A percentile compares a stretch with the other conserved stretches of the same genome.
These are phyloP conservation scores for Aspergillus texensis DNA, from an alignment of 2,329 filamentous ascomycete genomes.

Conservation along the genomic window DNA sequence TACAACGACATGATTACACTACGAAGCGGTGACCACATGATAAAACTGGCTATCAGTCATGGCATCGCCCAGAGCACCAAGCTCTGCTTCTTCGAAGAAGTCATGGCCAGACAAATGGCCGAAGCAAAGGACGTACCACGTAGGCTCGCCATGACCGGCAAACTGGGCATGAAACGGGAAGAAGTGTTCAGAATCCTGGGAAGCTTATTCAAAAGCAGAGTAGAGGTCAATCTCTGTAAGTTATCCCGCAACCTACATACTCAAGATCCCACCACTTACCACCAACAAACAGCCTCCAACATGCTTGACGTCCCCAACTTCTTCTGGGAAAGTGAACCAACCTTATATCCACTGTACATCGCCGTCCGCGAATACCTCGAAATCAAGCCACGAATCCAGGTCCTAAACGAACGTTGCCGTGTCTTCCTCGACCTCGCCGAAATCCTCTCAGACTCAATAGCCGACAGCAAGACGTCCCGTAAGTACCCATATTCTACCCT, in stretches of 20 bases:
- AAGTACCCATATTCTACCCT: constrained; percentile 24
- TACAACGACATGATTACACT: constrained; percentile 99
- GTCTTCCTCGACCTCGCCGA: constrained; percentile 96
- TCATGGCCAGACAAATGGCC: constrained; percentile 91
- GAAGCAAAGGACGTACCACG: constrained; percentile 92
- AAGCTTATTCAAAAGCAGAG: constrained; percentile 85
- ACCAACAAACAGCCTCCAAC: constrained; percentile 70
- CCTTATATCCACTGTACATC: constrained; percentile 87
- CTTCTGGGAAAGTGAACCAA: constrained; percentile 98
- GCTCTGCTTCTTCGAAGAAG: constrained; percentile 91
- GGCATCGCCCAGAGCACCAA: constrained; percentile 98
- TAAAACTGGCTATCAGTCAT: constrained; percentile 96
- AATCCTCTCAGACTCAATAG: constrained; percentile 88
- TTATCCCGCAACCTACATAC: constrained; percentile 20
- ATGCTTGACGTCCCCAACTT: constrained; percentile 96
- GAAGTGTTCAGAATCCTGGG: constrained; percentile 94
- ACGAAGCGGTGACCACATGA: constrained; percentile 95
- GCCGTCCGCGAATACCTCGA: constrained; percentile 97
- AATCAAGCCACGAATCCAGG: constrained; percentile 92
- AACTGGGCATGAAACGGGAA: constrained; percentile 85
- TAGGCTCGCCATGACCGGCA: constrained; percentile 81
- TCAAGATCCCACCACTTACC: neutral
- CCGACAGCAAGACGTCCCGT: constrained; percentile 90
- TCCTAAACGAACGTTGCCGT: constrained; percentile 93
- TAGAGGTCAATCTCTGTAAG: constrained; percentile 97